These are phyloP conservation scores for Beauveria brongniartii DNA, from an alignment of 2,329 filamentous ascomycete species.

Conservation along the genomic window DNA sequence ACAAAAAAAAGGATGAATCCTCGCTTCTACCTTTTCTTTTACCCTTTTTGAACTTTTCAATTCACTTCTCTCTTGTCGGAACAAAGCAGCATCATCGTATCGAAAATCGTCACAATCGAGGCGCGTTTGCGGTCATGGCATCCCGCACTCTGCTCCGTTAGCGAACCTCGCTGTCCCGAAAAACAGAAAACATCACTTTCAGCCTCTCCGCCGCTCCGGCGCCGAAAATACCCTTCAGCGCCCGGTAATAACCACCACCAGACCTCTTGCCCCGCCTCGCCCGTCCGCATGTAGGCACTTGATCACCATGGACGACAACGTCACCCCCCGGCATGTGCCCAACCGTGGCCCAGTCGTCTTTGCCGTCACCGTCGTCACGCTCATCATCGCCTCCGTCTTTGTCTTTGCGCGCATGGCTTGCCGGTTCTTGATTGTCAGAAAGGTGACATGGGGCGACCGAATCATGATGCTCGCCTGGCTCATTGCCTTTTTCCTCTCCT, in stretches of 20 bases:
- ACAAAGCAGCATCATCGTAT: too few relatives aligned
- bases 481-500: conserved; percentile 58
- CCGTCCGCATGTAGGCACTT: neutral
- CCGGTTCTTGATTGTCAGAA: conserved; percentile 63
- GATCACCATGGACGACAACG: conserved; percentile 3
- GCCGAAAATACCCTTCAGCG: neutral
- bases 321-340: conserved; percentile 24
- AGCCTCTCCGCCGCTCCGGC: neutral
- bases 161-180: neutral
- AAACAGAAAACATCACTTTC: neutral
- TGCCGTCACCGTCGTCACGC: conserved; percentile 60
- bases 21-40: neutral
- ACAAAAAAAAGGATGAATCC: too few relatives aligned
- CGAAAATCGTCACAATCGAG: neutral
- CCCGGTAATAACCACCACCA: neutral
- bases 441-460: conserved; percentile 68
- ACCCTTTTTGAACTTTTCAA: neutral
- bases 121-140: conserved; percentile 1
- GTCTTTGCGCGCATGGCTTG: conserved; percentile 68
- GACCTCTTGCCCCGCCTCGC: neutral
- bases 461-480: conserved; percentile 75
- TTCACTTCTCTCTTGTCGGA: neutral
- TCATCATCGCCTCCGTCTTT: conserved; percentile 64
- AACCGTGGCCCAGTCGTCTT: conserved; percentile 56
- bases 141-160: neutral